Evolutionary conservation across 1,139 yeast species (phyloP), one percentile per base, ranked within the genome.

Genomic region (Saccharomyces hybrid): DNA sequence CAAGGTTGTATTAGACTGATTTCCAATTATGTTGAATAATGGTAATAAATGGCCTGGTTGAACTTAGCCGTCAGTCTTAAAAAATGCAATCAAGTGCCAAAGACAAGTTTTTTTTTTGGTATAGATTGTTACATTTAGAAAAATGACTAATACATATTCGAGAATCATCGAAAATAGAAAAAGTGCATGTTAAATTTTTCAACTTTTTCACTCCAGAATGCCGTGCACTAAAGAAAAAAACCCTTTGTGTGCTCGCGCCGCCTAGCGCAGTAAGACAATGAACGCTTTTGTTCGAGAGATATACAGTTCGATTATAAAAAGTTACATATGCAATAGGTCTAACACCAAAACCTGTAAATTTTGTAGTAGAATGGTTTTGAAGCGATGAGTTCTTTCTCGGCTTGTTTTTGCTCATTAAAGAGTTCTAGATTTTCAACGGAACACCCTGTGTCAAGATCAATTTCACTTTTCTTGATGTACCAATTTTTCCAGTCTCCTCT

Each of bases 361-460:
- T 57, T 52, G 51, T 57, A 57, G 47, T 56, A 57, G 24, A 54
- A 28, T 11, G 60, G 60, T 26, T 53, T 55, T 24, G 57, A 28
- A 11, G 60, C 60, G 31, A 57, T 16, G 12, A 8, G 24, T 38
- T 58, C 58, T 62, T 67, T 69, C 60, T 78, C 80, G 60, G 75
- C 80, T 42, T 70, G 73, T 49, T 76, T 69, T 71, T 84, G 89
- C 71, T 83, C 87, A 69, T 77, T 83, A 67, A 84, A 73, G 52
- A 83, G 75, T 58, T 84, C 88, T 65, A 84, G 75, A 66, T 85
- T 89, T 59, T 81, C 73, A 60, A 83, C 85, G 67, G 84, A 80
- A 78, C 90, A 81, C 63, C 88, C 88, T n/a, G 84, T 76, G 61
- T 83, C 86, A 55, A 83, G 70, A 67, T 83, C 87, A 57, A 83